Percentiles rank a stretch among this genome's conserved stretches.
These are phyloP conservation scores for Fusarium ramigenum DNA, from an alignment of 2,329 filamentous ascomycete species.

Conservation along the genomic window DNA sequence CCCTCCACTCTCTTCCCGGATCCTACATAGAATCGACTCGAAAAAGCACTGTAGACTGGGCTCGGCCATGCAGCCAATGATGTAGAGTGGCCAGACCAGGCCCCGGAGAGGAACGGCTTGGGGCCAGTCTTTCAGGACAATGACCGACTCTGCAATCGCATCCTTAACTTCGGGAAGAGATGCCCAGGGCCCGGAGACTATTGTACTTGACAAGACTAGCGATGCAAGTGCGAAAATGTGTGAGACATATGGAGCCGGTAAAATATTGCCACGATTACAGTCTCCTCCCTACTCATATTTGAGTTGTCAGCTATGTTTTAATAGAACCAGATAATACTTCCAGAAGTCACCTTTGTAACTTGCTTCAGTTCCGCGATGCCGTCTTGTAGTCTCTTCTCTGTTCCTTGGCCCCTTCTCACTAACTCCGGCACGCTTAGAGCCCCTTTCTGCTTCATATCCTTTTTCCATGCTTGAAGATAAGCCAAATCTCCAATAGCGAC, in stretches of 20 bases:
- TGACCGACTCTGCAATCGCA: background rate
- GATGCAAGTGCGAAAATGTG: background rate
- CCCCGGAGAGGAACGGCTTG: background rate
- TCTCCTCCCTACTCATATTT: fast-evolving
- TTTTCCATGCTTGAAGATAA: background rate
- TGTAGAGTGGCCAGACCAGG: background rate
- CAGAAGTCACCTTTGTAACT: background rate
- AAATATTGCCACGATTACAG: background rate
- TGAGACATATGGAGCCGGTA: background rate
- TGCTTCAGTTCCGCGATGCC: background rate
- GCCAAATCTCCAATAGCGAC: background rate
- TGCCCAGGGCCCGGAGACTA: background rate
- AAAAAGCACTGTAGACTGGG: fast-evolving
- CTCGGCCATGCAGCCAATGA: background rate
- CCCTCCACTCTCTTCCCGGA: background rate
- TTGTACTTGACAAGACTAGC: background rate
- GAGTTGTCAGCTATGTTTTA: background rate
- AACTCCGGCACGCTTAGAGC: background rate
- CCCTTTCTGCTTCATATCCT: background rate
- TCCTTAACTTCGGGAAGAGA: background rate
- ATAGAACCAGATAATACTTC: fast-evolving
- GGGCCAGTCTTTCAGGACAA: background rate
- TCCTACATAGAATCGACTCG: background rate
- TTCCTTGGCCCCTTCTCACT: background rate
- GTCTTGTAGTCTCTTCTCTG: background rate